phyloP scores from a whole-genome alignment of 345 rosid genomes.

The Brassica juncea region DNA sequence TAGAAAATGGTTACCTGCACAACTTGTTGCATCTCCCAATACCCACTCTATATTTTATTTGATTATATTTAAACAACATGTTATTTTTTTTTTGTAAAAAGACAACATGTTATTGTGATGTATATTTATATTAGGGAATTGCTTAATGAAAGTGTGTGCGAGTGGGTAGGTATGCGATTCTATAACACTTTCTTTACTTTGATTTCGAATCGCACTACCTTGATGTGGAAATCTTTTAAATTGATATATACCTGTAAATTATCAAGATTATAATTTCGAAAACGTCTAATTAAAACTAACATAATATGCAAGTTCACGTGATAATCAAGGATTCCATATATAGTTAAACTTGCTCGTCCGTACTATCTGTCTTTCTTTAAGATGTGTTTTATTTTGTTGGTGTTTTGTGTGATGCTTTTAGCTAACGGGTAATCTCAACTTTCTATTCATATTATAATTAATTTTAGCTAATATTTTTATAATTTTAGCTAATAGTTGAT shows the following conservation, averaged over 20 bases:
- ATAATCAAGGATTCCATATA: background rate
- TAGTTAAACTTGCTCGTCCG: background rate
- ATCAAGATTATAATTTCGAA: background rate
- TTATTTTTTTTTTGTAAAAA: no score
- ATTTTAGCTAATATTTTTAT: no score
- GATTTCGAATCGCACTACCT: constrained; percentile 25
- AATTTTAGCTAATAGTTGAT: no score
- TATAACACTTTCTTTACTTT: constrained; percentile 10
- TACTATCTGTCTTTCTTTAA: background rate
- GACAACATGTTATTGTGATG: background rate
- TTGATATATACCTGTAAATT: background rate
- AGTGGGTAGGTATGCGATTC: constrained; percentile 45
- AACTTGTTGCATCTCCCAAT: background rate
- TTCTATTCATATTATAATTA: background rate
- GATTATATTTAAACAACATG: background rate
- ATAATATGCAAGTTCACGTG: background rate
- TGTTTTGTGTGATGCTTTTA: background rate
- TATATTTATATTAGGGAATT: background rate
- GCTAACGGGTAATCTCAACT: constrained; percentile 6
- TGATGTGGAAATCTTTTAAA: background rate
- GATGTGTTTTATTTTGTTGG: background rate
- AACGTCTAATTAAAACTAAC: background rate
- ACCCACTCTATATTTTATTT: background rate
- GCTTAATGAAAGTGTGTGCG: constrained; percentile 28
- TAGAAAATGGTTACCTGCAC: background rate